Percentiles rank a stretch among this genome's conserved stretches.
Conservation (phyloP, 2,329 filamentous ascomycete species). For the Cladosporium phlei region DNA sequence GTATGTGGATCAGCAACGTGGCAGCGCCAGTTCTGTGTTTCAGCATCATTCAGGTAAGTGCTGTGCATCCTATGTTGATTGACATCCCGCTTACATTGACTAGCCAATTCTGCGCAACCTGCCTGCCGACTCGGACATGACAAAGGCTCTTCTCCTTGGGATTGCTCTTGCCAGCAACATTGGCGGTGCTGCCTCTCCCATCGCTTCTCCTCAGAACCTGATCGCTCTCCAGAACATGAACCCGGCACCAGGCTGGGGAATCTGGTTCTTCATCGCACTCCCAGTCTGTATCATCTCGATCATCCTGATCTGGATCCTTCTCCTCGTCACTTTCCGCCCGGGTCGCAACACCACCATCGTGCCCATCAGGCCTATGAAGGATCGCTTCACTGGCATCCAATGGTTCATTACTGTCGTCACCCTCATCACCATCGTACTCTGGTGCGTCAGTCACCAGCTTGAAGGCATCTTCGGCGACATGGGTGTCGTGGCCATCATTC, state of each 20-base stretch:
- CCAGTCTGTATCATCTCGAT: conserved; percentile 89
- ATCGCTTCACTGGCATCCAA: conserved; percentile 81
- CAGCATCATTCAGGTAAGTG: conserved; percentile 81
- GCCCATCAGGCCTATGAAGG: conserved; percentile 82
- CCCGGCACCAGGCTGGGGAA: conserved; percentile 83
- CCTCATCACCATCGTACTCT: conserved; percentile 76
- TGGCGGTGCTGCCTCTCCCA: conserved; percentile 91
- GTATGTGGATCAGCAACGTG: conserved; percentile 99
- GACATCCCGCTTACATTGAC: conserved; percentile 8
- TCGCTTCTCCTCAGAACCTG: conserved; percentile 95
- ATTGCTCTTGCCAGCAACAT: conserved; percentile 95
- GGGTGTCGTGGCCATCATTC: conserved; percentile 96
- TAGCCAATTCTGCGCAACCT: conserved; percentile 91
- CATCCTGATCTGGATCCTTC: conserved; percentile 78
- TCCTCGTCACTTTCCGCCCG: conserved; percentile 80
- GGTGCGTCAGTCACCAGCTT: conserved; percentile 88
- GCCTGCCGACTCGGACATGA: conserved; percentile 83
- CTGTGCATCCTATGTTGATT: not conserved
- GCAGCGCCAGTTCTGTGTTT: conserved; percentile 95
- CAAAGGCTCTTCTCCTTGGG: conserved; percentile 89
- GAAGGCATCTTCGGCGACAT: conserved; percentile 90
- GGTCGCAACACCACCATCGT: conserved; percentile 82
- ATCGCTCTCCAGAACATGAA: conserved; percentile 95
- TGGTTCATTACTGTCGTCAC: conserved; percentile 89
- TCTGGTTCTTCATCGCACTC: conserved; percentile 95